Percentiles rank a stretch among this genome's conserved stretches.
Conservation (phyloP, 768 basidiomycete species). For the Cystobasidium tubakii region DNA sequence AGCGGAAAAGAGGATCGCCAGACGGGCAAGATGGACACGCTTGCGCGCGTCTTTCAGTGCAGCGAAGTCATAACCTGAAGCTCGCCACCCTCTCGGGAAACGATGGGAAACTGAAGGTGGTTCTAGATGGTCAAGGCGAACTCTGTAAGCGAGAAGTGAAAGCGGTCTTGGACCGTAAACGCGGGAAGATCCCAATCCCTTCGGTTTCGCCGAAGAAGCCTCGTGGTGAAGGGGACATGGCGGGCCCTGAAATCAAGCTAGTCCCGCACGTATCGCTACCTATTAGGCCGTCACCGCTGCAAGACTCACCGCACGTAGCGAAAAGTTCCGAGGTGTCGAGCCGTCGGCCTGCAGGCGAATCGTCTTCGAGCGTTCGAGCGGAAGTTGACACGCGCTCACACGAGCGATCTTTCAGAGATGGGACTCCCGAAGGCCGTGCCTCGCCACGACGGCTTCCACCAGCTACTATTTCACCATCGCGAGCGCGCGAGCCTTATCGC, state of each 20-base stretch:
- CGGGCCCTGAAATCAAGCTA: not conserved
- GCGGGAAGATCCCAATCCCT: not conserved
- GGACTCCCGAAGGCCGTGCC: not conserved
- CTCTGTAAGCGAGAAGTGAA: not conserved
- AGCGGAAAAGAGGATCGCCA: slow-evolving; percentile 7
- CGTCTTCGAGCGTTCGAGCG: not conserved
- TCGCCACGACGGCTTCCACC: not conserved
- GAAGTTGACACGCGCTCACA: not conserved
- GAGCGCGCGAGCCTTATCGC: not conserved
- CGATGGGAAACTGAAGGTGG: not conserved
- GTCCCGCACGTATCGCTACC: not conserved
- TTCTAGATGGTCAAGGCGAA: slow-evolving; percentile 18
- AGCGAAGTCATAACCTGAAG: not conserved
- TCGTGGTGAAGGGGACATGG: not conserved
- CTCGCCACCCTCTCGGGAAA: not conserved
- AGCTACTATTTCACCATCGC: not conserved
- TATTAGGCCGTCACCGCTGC: not conserved
- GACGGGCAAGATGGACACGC: slow-evolving; percentile 37
- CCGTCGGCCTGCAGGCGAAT: not conserved
- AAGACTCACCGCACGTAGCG: not conserved
- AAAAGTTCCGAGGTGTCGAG: not conserved
- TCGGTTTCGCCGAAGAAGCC: not conserved
- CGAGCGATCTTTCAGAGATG: not conserved
- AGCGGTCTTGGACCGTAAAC: slow-evolving; percentile 4
- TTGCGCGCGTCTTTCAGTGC: not conserved